Evolutionary conservation across 768 basidiomycete genomes (phyloP).

Genomic region (Mycena floridula): DNA sequence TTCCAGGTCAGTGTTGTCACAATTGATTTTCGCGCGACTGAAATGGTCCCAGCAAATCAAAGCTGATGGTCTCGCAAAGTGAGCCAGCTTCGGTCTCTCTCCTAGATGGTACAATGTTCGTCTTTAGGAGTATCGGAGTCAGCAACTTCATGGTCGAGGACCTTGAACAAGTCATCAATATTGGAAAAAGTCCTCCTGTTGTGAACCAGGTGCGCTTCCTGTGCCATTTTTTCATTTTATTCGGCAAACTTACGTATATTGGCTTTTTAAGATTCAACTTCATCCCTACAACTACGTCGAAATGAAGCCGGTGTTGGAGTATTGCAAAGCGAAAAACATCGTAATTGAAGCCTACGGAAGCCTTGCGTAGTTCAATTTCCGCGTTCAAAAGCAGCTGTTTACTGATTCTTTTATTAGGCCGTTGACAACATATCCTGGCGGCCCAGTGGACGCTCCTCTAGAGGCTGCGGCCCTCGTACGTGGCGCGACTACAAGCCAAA

Average conservation of each 20-base stretch:
- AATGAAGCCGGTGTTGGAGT: constrained; percentile 42
- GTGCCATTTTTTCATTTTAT: not conserved
- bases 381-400: no score
- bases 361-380: constrained; percentile 31
- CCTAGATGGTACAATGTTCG: no score
- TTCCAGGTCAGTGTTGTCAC: no score
- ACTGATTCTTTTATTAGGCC: constrained; percentile 30
- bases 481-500: constrained; percentile 55
- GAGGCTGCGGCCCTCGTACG: constrained; percentile 45
- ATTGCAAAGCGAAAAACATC: constrained; percentile 41
- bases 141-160: constrained; percentile 51
- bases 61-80: constrained; percentile 38
- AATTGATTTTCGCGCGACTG: no score
- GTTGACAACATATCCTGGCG: constrained; percentile 53
- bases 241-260: not conserved
- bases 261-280: constrained; percentile 34
- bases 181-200: constrained; percentile 56
- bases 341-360: constrained; percentile 52
- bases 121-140: constrained; percentile 76
- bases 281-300: constrained; percentile 54
- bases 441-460: constrained; percentile 57
- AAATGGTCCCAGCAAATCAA: constrained; percentile 49
- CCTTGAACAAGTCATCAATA: constrained; percentile 59
- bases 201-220: constrained; percentile 49
- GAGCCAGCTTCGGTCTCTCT: no score